Base-by-base conservation (phyloP, 192 early-diverging fungal genomes). In the Coemansia sp. region DNA sequence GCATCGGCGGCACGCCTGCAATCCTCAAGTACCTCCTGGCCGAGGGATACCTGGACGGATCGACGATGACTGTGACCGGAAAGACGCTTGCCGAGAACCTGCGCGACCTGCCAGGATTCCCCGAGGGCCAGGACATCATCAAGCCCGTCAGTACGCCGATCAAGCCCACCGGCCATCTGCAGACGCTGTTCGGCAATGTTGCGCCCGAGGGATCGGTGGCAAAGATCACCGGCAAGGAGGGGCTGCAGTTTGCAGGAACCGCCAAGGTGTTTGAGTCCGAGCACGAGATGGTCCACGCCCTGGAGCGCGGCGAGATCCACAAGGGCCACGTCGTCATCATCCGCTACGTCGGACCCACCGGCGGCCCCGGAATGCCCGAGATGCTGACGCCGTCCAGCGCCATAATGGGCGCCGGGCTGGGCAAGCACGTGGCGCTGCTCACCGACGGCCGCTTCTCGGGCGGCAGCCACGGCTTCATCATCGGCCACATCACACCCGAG, bases 141-240 rank as follows among this genome's bases (percentile, higher is more conserved):
- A 78, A 83, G 37, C 90, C 95, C 12, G 68, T 92, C 9, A 74
- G 77, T 31, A 83, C 89, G 30, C 97, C 97, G 26, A 96, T 99
- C 85, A 99, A 99, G 87, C 30, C 88, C 3, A 86, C 88, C 35
- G 97, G 97, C 23, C 97, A 99, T 71, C 86, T 99, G 71, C 94
- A 95, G 79, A 97, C 95, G 56, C 80, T 99, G 68, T 83, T 86
- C 55, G 97, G 97, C 64, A 95, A 94, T 71, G 85, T 99, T 20
- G 95, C 97, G 31, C 96, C 97, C 39, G 90, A 93, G 63, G 96
- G 95, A 10, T 91, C 91, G 8, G 97, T 99, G 39, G 97, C 97
- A 56, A 99, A 99, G 85, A 99, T 99, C 83, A 99, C 97, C 12
- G 97, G 97, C 57, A 99, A 99, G 83, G 95, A 99, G 86, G 97